Evolutionary conservation across 768 basidiomycete genomes (phyloP).

Genomic region (Mrakia frigida): DNA sequence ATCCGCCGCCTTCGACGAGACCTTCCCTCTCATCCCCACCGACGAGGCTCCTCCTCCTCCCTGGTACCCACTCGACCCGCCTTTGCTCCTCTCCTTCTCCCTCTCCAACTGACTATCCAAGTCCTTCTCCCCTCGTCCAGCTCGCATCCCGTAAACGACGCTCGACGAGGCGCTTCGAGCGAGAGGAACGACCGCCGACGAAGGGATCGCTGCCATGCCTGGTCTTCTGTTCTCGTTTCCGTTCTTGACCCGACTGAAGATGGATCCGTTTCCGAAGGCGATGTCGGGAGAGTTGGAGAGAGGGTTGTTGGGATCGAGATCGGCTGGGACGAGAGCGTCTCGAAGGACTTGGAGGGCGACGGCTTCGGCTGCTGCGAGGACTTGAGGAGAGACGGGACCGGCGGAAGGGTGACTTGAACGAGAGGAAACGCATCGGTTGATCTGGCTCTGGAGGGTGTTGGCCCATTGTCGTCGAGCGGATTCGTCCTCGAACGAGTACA

Average conservation of each 20-base stretch:
- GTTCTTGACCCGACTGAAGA: not conserved
- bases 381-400: constrained; percentile 45
- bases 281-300: not conserved
- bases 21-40: constrained; percentile 35
- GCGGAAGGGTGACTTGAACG: constrained; percentile 41
- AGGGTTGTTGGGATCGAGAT: constrained; percentile 34
- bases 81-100: constrained; percentile 33
- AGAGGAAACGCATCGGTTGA: constrained; percentile 22
- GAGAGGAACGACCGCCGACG: not conserved
- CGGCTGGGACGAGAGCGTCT: constrained; percentile 63
- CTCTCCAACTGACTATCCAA: constrained; percentile 24
- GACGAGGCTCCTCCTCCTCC: constrained; percentile 10
- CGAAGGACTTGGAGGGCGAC: constrained; percentile 77
- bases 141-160: constrained; percentile 20
- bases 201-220: not conserved
- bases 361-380: constrained; percentile 64
- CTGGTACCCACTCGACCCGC: not conserved
- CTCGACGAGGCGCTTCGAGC: constrained; percentile 11
- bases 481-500: constrained; percentile 86
- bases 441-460: constrained; percentile 35
- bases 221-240: too few species aligned
- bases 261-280: not conserved
- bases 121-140: constrained; percentile 27
- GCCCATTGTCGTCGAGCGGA: constrained; percentile 55
- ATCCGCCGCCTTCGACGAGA: constrained; percentile 44